phyloP scores from a whole-genome alignment of 1,139 yeast species.

The Taiozyma sp. region DNA sequence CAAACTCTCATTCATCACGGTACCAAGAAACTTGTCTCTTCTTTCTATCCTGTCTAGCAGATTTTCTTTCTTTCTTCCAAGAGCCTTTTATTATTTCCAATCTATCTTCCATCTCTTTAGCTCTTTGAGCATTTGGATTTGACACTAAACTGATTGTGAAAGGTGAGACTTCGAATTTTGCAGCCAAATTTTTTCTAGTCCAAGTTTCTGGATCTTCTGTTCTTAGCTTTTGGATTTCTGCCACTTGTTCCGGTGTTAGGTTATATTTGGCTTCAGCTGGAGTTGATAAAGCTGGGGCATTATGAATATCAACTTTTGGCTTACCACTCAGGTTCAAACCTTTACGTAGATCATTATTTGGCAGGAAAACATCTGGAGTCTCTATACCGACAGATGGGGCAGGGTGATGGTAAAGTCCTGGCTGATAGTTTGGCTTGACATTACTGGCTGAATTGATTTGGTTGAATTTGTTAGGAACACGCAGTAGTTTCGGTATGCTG shows the following conservation, averaged over 20 bases:
- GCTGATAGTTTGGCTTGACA: slow-evolving; percentile 28
- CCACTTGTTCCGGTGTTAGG: slow-evolving; percentile 55
- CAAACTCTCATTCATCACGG: slow-evolving; percentile 42
- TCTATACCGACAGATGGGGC: slow-evolving; percentile 40
- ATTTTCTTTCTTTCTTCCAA: slow-evolving; percentile 50
- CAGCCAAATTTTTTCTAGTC: slow-evolving; percentile 66
- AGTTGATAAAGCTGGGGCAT: slow-evolving; percentile 47
- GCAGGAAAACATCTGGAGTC: slow-evolving; percentile 75
- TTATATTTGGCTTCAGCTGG: slow-evolving; percentile 48
- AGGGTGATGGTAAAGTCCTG: slow-evolving; percentile 39
- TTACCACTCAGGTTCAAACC: slow-evolving; percentile 29
- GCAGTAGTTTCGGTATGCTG: slow-evolving; percentile 2
- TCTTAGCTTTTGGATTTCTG: slow-evolving; percentile 61
- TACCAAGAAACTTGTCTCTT: slow-evolving; percentile 58
- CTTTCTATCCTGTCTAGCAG: slow-evolving; percentile 53
- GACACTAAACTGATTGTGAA: slow-evolving; percentile 52
- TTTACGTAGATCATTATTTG: slow-evolving; percentile 57
- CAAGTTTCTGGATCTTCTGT: slow-evolving; percentile 54
- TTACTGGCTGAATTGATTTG: slow-evolving; percentile 19
- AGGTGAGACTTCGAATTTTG: slow-evolving; percentile 54
- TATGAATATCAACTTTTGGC: slow-evolving; percentile 34
- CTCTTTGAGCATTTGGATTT: slow-evolving; percentile 34
- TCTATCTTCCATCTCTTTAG: slow-evolving; percentile 39
- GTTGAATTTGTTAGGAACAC: slow-evolving; percentile 22
- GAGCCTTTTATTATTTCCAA: slow-evolving; percentile 36